Base-by-base conservation (phyloP, 768 basidiomycete genomes). In the Hygrocybe coccinea region DNA sequence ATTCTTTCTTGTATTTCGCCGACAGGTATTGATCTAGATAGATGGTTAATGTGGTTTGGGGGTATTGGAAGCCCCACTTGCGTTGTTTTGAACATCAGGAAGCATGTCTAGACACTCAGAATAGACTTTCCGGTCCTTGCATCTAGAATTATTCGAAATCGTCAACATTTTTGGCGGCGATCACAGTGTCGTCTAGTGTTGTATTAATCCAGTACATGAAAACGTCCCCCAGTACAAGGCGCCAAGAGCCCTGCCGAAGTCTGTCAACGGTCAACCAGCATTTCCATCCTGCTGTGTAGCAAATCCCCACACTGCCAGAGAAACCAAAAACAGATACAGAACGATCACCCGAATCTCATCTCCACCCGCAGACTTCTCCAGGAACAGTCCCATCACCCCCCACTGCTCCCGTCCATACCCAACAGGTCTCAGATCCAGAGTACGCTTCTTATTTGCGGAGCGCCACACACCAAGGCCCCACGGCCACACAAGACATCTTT, bases 261-360 rank as follows among this genome's bases (percentile, higher is more conserved):
- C 3, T 8, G 29, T 29, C 29, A 29, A 29, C 29, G 29, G 29
- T 3, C n/a, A 29, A 29, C 29, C 29, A 29, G 4, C 29, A 29
- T 29, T 29, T 8, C 29, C 29, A 29, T 29, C 8, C 29, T 8
- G 4, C 8, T 29, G 29, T 29, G 39, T 11, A 15, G 11, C 3
- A 33, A 49, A 36, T n/a, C 48, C 82, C 76, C 80, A 81, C 25
- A 72, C 65, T 2, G 83, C 80, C 56, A 84, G 68, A 48, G 71
- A 64, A 15, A 81, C 71, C 55, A 85, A 60, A 58, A 79, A 63
- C 45, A 71, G 64, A 60, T 79, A 83, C 61, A 83, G 81, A 46
- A 79, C 21, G 36, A 84, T 74, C 76, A 85, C 73, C 58, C 84
- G 74, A 66, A 80, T 76, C 67, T 89, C 87, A 64, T 88, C 84